Base-by-base conservation (phyloP, 2,329 filamentous ascomycete genomes). In the Fusarium caatingaense region DNA sequence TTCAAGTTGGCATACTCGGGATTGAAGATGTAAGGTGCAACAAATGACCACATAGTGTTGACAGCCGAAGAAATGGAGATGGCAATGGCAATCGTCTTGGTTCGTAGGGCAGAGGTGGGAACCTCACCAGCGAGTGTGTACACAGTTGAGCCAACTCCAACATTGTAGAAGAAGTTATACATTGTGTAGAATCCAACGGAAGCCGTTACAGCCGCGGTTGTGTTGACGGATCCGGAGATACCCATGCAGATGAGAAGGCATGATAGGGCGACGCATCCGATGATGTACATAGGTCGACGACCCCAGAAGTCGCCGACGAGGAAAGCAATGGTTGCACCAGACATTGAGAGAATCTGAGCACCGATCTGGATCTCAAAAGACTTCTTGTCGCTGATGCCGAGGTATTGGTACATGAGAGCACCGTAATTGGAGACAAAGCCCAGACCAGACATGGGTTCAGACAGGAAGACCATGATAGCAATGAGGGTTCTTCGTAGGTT, bases 401-500 rank as follows among this genome's bases (percentile, higher is more conserved):
- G 64, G 18, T 69, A 77, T 44, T 77, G 76, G 37, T 77, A 78
- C 41, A 78, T 76, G n/a, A 80, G 70, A 5, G 77, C 62, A 37
- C 80, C 80, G 44, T 85, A 85, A 46, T 81, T 81, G 2, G 80
- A 78, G 1, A 86, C 75, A 11, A 86, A 76, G 0, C 79, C 76
- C 2, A 86, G 76, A 2, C 84, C 84, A 42, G 85, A 85, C 28
- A 85, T 72, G 53, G 80, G 77, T 1, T 84, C 82, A 10, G 85
- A 64, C 6, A 80, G 68, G 50, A 80, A 81, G 2, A 82, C 80
- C 60, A 83, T 82, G 28, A 80, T 76, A 64, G 81, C 77, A 40
- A 84, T 80, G 27, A 81, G 68, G 0, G 82, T 83, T 21, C 83
- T 73, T 7, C 83, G 77, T 2, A 82, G 75, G 53, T 87, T 82